Base-by-base conservation (phyloP, 306 rosid genomes). In the Ceratonia siliqua region DNA sequence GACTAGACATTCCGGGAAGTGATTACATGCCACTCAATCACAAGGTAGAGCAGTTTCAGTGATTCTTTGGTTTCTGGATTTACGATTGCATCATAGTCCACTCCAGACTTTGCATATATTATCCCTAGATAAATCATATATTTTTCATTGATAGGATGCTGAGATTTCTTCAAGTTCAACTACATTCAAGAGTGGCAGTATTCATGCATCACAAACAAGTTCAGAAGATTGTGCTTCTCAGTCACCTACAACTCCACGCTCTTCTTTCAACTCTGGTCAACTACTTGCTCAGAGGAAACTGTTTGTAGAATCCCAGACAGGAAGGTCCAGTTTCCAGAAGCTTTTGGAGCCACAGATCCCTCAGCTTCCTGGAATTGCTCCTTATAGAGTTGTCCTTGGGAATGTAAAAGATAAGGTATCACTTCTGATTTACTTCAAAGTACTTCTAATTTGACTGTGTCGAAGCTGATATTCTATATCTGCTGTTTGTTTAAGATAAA, bases 341-440 rank as follows among this genome's bases (percentile, higher is more conserved):
- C 98, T 93, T 74, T 85, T 93, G 76, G 98, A 93, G 80, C 98
- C 98, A 67, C 81, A 72, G 45, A 87, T 85, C 50, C 88, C 91
- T 76, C 89, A 82, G 68, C 84, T 79, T 75, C 81, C 98, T 70
- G 90, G 89, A 74, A 81, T 89, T 74, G 88, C 96, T 79, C 97
- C 98, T 54, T 93, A 93, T 53, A 88, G 97, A 74, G 72, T 93
- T 83, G 98, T 93, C 63, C 84, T 93, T 27, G 96, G 96, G 25
- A 83, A 83, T 81, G 88, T 93, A 67, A 91, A 87, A 74, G 93
- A 91, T 20, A 93, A 93, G 98, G 98, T 92, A 78, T 46, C 48
- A 35, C 74, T 57, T 74, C 78, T 52, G 38, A 32, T 66, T 71
- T 68, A 13, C 63, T 77, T 70, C 55, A 15, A 64, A 50, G 52